Evolutionary conservation across 768 basidiomycete genomes (phyloP), one percentile per base, ranked within the genome.

Genomic region (Hortiboletus campestris): DNA sequence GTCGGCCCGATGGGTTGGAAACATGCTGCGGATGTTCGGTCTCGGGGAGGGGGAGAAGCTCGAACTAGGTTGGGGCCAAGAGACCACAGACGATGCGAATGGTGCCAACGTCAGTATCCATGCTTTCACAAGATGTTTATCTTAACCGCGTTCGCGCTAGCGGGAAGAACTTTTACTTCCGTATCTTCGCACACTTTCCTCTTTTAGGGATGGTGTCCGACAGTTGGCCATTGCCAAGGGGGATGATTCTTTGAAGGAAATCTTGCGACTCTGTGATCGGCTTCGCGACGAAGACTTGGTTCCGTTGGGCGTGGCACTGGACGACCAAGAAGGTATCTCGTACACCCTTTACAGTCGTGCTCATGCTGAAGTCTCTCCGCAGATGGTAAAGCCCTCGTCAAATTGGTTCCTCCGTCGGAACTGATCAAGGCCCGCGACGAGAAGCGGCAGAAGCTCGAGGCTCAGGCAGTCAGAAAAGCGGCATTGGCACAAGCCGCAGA

Each of bases 381-480:
- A 94, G 94, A 95, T 76, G 95, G 95, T n/a, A 86, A 85, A 65
- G 96, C 96, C 4, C 84, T 98, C 31, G 89, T 97, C 56, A 98
- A 98, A 72, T 78, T 98, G 41, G 91, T 95, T 25, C 77, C 91
- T 38, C 86, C 95, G 2, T 82, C 83, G 13, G 84, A 91, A 53
- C 78, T 99, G 38, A 83, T 94, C 61, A 86, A 79, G 66, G 87
- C 85, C 2, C 84, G 94, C 44, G 94, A 98, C 57, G 94, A 94
- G 66, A 98, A 97, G 74, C 81, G 84, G 7, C 87, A 84, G 4
- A 80, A 80, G 47, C 76, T 77, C 17, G 86, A 88, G 57, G 91
- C 84, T 19, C 96, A 94, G 66, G 81, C 82, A 2, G 85, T 83
- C 16, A 88, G 88, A 68, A 95, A 94, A 67, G 86, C 85, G 28